Percentiles rank a stretch among this genome's conserved stretches.
Conservation (phyloP, 495 filamentous ascomycete species). For the Margaritispora aquatica region DNA sequence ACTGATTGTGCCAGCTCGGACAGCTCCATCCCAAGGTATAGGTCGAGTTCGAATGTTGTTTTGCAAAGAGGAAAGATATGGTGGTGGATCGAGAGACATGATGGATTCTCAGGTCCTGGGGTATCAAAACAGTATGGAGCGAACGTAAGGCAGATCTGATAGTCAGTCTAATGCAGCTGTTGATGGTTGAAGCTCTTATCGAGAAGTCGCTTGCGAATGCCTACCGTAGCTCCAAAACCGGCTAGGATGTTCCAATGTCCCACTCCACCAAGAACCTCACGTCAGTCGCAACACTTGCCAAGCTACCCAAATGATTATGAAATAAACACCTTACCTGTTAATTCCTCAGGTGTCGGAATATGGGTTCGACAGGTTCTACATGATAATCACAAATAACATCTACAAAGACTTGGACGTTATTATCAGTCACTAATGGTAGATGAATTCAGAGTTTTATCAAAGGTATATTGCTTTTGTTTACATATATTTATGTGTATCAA, state of each 20-base stretch:
- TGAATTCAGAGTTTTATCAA: too few relatives aligned
- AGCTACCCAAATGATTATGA: too few relatives aligned
- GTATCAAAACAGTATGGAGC: conserved; percentile 12
- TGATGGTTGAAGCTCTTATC: conserved; percentile 22
- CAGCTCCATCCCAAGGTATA: conserved; percentile 97
- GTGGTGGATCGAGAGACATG: conserved; percentile 47
- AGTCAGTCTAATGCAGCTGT: conserved; percentile 1
- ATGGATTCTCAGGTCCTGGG: conserved; percentile 17
- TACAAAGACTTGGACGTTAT: too few relatives aligned
- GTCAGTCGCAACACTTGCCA: conserved; percentile 7
- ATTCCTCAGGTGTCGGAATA: too few relatives aligned
- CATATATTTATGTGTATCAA: too few relatives aligned
- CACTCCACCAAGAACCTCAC: neutral
- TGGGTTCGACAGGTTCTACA: too few relatives aligned
- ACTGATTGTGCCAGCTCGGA: conserved; percentile 87
- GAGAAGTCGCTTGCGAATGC: conserved; percentile 11
- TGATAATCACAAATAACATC: too few relatives aligned
- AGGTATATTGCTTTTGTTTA: neutral
- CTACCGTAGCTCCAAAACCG: conserved; percentile 6
- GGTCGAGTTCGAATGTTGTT: conserved; percentile 91
- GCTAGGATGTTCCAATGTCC: neutral
- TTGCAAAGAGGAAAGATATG: conserved; percentile 84
- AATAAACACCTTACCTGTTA: too few relatives aligned
- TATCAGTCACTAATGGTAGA: too few relatives aligned
- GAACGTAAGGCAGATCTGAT: conserved; percentile 1